Conservation (phyloP, 129 eudicot genomes). For the Silybum marianum region DNA sequence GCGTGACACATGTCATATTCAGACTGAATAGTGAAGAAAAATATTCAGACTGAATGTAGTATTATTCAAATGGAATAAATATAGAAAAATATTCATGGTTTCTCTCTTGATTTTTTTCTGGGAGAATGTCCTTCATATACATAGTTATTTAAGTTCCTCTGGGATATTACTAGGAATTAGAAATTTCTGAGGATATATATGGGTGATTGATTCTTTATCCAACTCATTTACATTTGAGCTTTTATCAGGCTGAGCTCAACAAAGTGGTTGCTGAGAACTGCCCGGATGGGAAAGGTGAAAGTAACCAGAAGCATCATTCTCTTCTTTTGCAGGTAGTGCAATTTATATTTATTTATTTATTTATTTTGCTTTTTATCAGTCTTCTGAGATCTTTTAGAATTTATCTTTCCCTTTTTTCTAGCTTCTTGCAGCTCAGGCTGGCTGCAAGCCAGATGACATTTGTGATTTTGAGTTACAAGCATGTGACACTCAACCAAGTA, state of each 20-base stretch:
- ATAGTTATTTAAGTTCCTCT: background rate
- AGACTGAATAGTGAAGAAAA: too few relatives aligned
- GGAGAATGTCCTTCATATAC: background rate
- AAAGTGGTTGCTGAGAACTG: slow-evolving; percentile 52
- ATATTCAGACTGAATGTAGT: too few relatives aligned
- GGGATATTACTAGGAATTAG: background rate
- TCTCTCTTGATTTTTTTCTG: too few relatives aligned
- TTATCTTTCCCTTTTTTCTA: slow-evolving; percentile 27
- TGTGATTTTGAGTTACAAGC: slow-evolving; percentile 98
- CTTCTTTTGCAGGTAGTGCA: slow-evolving; percentile 72
- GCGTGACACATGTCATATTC: too few relatives aligned
- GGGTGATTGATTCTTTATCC: slow-evolving; percentile 3
- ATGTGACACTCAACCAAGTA: slow-evolving; percentile 96
- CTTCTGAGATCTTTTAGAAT: slow-evolving; percentile 7
- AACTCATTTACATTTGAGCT: slow-evolving; percentile 11
- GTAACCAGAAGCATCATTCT: slow-evolving; percentile 74
- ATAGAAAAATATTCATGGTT: too few relatives aligned
- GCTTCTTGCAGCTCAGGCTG: slow-evolving; percentile 72
- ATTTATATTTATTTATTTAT: background rate
- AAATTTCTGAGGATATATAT: background rate
- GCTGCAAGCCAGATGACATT: slow-evolving; percentile 81
- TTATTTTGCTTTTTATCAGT: background rate
- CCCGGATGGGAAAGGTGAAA: slow-evolving; percentile 45
- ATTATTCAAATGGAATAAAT: too few relatives aligned
- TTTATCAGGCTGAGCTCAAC: slow-evolving; percentile 77